These are phyloP conservation scores for Yarrowia sp. DNA, from an alignment of 805 yeast species.

Conservation along the genomic window DNA sequence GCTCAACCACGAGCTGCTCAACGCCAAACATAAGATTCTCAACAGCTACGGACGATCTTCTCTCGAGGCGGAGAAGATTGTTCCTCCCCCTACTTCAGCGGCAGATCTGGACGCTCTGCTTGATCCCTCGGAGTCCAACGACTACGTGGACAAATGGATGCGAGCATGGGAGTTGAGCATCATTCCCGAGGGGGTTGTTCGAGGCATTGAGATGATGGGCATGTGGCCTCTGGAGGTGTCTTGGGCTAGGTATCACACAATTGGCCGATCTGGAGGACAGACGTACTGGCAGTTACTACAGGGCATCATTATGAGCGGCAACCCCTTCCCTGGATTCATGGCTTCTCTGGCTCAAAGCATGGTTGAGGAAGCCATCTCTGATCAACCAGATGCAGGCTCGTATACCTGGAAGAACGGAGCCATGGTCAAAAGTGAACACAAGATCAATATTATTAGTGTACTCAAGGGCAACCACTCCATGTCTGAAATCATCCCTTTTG, in stretches of 20 bases:
- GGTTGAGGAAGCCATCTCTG: constrained; percentile 26
- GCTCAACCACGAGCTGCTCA: constrained; percentile 23
- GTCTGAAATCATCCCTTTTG: constrained; percentile 3
- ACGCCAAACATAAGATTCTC: constrained; percentile 36
- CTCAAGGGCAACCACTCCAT: constrained; percentile 9
- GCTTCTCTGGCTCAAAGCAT: constrained; percentile 16
- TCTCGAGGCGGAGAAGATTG: constrained; percentile 15
- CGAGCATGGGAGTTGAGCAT: constrained; percentile 27
- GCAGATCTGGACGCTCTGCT: constrained; percentile 4
- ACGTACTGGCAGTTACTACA: constrained; percentile 26
- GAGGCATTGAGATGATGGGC: constrained; percentile 28
- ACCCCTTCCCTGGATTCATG: constrained; percentile 23
- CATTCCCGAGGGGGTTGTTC: constrained; percentile 8
- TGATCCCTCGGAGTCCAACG: constrained; percentile 5
- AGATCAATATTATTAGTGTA: constrained; percentile 8
- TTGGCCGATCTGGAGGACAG: constrained; percentile 15
- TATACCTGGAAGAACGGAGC: constrained; percentile 5
- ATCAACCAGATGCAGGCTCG: constrained; percentile 16
- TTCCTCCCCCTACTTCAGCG: background rate
- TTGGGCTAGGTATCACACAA: constrained; percentile 25
- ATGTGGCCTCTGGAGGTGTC: constrained; percentile 37
- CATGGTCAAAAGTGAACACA: constrained; percentile 4
- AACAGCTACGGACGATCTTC: constrained; percentile 30
- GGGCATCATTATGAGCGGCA: constrained; percentile 3
- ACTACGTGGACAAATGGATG: constrained; percentile 9